Evolutionary conservation across 169 alveolate genomes (phyloP).

Genomic region (Eimeria acervulina): DNA sequence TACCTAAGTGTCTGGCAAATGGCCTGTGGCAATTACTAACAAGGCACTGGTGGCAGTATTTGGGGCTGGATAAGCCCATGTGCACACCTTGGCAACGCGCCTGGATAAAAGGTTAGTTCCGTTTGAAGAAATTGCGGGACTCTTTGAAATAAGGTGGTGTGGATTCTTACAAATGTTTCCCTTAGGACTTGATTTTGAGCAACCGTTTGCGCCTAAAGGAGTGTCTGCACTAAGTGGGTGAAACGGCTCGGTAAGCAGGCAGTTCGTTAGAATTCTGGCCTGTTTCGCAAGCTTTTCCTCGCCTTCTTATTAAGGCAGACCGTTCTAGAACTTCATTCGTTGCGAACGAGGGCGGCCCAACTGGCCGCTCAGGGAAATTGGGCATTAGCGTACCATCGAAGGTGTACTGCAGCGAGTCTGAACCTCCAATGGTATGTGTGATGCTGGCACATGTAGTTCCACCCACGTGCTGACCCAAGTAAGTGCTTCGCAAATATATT

Average conservation of each 20-base stretch:
- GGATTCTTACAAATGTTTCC: background rate
- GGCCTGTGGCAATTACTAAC: background rate
- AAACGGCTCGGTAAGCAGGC: background rate
- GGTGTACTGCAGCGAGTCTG: background rate
- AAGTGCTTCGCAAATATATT: background rate
- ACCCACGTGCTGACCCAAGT: background rate
- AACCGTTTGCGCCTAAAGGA: background rate
- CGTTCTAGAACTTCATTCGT: background rate
- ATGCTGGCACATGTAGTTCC: background rate
- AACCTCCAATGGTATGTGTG: background rate
- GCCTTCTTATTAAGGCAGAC: background rate
- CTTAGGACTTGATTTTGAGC: background rate
- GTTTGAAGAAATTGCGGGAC: background rate
- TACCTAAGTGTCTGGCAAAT: conserved; percentile 8
- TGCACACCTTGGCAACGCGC: background rate
- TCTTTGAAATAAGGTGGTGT: background rate
- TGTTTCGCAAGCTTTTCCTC: background rate
- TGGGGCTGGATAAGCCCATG: conserved; percentile 40
- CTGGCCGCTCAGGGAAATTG: background rate
- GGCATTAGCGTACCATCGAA: background rate
- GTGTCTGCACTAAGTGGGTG: background rate
- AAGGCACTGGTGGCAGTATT: conserved; percentile 42
- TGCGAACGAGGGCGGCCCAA: background rate
- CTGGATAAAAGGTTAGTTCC: background rate
- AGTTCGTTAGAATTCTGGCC: background rate